Evolutionary conservation across 1,284 basidiomycete genomes (phyloP), one percentile per base, ranked within the genome.

Genomic region (Naganishia cerealis): DNA sequence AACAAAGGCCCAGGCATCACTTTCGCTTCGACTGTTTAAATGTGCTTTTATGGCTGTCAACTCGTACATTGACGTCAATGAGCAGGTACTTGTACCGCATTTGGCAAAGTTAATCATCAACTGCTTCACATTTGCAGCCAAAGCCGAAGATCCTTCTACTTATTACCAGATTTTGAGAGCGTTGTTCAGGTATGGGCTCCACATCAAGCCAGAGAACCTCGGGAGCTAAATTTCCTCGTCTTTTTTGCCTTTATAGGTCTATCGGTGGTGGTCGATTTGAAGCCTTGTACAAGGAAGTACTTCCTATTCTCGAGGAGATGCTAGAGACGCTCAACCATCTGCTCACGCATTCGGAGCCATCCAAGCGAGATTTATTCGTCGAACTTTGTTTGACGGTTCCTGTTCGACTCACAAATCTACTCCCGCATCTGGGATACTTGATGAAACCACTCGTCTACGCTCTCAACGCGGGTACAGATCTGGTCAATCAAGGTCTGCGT

Each of bases 211-310:
- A 50, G 9, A 50, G 4, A 13, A 9, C 46, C 1, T 21, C 7
- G 7, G 46, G 9, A 24, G 46, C 46, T 50, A 21, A 21, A n/a
- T 50, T n/a, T n/a, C 29, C 1, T 12, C 38, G 5, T 29, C 24
- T 6, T 15, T 33, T 12, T 42, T 3, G 36, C 53, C 36, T 55
- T 46, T n/a, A 18, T 52, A 77, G 77, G 61, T 92, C 94, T 13
- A 99, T 99, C 70, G 96, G 97, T n/a, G 94, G 93, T 0, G 96
- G 95, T 10, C 85, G 92, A 33, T 98, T 97, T 79, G 96, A 99
- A 78, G 85, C 92, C 48, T 82, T 99, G 54, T 99, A 99, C 84
- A 94, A 95, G 77, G 95, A 97, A 76, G 94, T 99, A 6, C 83
- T 98, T 15, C 95, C 97, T 1, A 87, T 99, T 40, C 85, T 99